Percentiles rank a stretch among this genome's conserved stretches.
phyloP scores from a whole-genome alignment of 2,329 filamentous ascomycete genomes.

The Alternaria conjuncta region DNA sequence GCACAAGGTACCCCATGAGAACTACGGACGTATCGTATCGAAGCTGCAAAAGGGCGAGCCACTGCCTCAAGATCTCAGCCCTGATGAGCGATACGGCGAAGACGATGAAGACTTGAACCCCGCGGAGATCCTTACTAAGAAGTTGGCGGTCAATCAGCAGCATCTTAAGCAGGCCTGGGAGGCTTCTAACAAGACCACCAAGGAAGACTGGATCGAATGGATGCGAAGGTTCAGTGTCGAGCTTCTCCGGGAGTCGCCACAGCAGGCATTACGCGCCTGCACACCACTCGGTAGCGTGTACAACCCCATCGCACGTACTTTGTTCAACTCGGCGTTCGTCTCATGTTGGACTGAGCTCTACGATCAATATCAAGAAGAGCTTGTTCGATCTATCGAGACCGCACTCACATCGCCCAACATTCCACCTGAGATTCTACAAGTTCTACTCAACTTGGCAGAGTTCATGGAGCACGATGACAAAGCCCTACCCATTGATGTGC shows the following conservation, averaged over 20 bases:
- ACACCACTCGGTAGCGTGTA: slow-evolving; percentile 90
- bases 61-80: slow-evolving; percentile 91
- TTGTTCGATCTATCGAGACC: slow-evolving; percentile 93
- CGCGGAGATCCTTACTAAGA: slow-evolving; percentile 87
- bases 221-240: slow-evolving; percentile 96
- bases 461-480: slow-evolving; percentile 99
- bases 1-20: slow-evolving; percentile 84
- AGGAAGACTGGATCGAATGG: slow-evolving; percentile 99
- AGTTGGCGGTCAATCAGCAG: slow-evolving; percentile 95
- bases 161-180: slow-evolving; percentile 98
- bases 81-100: slow-evolving; percentile 79
- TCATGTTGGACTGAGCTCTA: slow-evolving; percentile 99
- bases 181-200: slow-evolving; percentile 93
- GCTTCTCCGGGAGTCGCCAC: slow-evolving; percentile 91
- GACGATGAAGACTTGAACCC: slow-evolving; percentile 80
- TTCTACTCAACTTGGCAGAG: slow-evolving; percentile 93
- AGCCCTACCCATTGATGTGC: slow-evolving; percentile 94
- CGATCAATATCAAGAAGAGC: slow-evolving; percentile 94
- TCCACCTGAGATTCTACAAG: slow-evolving; percentile 91
- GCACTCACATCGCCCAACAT: slow-evolving; percentile 96
- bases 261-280: slow-evolving; percentile 91
- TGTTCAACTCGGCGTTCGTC: slow-evolving; percentile 99
- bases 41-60: slow-evolving; percentile 95
- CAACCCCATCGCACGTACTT: slow-evolving; percentile 84
- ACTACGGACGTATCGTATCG: slow-evolving; percentile 89